These are phyloP conservation scores for Brettanomyces bruxellensis DNA, from an alignment of 805 yeast genomes.

Conservation along the genomic window DNA sequence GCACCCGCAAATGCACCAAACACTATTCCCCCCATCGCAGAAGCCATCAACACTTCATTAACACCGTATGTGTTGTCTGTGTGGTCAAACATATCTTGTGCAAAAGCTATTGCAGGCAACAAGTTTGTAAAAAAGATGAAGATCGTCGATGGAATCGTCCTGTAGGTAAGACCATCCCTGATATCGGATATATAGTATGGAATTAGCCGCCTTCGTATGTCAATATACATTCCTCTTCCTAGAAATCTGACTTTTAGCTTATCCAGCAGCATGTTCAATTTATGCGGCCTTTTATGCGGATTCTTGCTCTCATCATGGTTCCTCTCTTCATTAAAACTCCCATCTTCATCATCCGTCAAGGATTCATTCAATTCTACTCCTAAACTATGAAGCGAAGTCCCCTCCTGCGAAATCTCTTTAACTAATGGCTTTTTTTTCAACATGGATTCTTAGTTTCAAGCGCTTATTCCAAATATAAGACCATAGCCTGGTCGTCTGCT, in stretches of 20 bases:
- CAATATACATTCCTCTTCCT: slow-evolving; percentile 40
- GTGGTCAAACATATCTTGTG: slow-evolving; percentile 93
- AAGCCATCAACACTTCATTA: slow-evolving; percentile 75
- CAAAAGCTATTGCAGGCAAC: slow-evolving; percentile 90
- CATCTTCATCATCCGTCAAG: no score
- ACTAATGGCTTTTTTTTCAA: no score
- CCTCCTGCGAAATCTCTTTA: no score
- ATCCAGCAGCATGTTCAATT: no score
- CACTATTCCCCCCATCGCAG: slow-evolving; percentile 82
- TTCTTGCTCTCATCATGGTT: no score
- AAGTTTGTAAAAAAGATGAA: slow-evolving; percentile 85
- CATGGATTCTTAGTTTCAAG: no score
- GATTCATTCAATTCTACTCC: no score
- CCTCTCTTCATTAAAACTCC: no score
- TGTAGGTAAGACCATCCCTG: slow-evolving; percentile 72
- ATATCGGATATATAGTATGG: slow-evolving; percentile 76
- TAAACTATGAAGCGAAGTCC: no score
- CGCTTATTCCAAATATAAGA: no score
- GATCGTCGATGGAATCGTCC: slow-evolving; percentile 79
- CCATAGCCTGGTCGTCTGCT: no score
- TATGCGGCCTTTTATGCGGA: no score
- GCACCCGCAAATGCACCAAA: slow-evolving; percentile 86
- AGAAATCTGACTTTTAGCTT: not conserved
- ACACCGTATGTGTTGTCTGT: slow-evolving; percentile 84
- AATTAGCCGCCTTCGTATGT: slow-evolving; percentile 35